Evolutionary conservation across 331 rosid species (phyloP).

Genomic region (Quercus tomentella): DNA sequence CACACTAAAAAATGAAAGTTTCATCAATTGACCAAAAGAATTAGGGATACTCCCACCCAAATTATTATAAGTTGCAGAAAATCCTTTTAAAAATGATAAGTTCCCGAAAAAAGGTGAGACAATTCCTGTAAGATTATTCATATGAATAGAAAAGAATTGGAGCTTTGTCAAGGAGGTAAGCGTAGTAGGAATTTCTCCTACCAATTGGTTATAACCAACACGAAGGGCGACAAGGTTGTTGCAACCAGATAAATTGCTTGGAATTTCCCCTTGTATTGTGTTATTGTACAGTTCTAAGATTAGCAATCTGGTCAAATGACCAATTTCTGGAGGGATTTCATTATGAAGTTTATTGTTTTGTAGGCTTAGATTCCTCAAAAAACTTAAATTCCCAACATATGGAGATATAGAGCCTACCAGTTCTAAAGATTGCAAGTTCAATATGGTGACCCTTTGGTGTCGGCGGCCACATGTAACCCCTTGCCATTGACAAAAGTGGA

Average conservation of each 20-base stretch:
- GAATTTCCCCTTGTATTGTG: background rate
- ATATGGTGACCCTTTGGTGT: background rate
- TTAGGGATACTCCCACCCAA: background rate
- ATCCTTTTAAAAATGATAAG: background rate
- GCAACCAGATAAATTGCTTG: background rate
- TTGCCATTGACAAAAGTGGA: background rate
- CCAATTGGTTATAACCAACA: slow-evolving; percentile 18
- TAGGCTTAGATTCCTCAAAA: background rate
- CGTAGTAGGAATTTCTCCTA: background rate
- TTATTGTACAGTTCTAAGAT: rapidly evolving
- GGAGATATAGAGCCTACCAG: no score
- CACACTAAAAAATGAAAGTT: background rate
- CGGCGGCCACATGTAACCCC: background rate
- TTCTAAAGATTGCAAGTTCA: background rate
- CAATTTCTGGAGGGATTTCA: background rate
- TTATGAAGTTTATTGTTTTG: background rate
- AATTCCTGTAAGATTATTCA: background rate
- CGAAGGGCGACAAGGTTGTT: background rate
- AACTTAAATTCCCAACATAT: no score
- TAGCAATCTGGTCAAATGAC: background rate
- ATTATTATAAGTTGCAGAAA: background rate
- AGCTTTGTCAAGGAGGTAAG: background rate
- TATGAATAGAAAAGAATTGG: rapidly evolving
- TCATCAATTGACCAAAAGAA: background rate
- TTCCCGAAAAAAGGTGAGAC: background rate